Conservation (phyloP, 2,329 filamentous ascomycete species). For the Ceratocystis destructans region DNA sequence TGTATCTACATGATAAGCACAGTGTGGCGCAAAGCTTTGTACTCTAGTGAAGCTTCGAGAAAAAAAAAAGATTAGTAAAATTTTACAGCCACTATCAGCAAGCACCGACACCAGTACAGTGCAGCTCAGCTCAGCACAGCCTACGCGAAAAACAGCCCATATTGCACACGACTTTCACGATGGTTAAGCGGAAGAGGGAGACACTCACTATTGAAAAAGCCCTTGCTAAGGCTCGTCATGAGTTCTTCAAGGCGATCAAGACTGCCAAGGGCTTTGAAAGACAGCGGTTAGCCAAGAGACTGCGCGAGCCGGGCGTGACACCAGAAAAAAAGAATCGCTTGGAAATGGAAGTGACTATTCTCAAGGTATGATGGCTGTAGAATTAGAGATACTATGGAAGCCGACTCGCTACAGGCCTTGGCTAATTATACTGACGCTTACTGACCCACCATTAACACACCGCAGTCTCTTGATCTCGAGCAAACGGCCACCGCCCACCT, state of each 20-base stretch:
- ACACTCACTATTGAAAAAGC: slow-evolving; percentile 36
- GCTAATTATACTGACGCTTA: background rate
- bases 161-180: slow-evolving; percentile 23
- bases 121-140: background rate
- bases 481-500: slow-evolving; percentile 44
- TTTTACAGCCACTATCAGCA: background rate
- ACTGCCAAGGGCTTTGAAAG: slow-evolving; percentile 62
- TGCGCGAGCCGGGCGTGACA: slow-evolving; percentile 34
- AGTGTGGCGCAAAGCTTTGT: slow-evolving; percentile 12
- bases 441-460: slow-evolving; percentile 4
- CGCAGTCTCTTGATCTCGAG: slow-evolving; percentile 42
- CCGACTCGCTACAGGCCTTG: background rate
- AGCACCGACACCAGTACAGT: background rate
- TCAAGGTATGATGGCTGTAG: slow-evolving; percentile 33
- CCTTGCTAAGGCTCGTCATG: slow-evolving; percentile 42
- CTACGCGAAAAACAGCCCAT: background rate
- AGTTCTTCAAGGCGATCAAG: slow-evolving; percentile 55
- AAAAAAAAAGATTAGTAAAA: slow-evolving; percentile 11
- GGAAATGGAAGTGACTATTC: slow-evolving; percentile 43
- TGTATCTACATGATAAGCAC: background rate
- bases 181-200: slow-evolving; percentile 46
- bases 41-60: slow-evolving; percentile 11
- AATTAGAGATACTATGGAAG: background rate
- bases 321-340: slow-evolving; percentile 44
- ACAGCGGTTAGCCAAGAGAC: slow-evolving; percentile 55